These are phyloP conservation scores for Globisporangium recalcitrans DNA, from an alignment of 352 stramenopile genomes.

Conservation along the genomic window DNA sequence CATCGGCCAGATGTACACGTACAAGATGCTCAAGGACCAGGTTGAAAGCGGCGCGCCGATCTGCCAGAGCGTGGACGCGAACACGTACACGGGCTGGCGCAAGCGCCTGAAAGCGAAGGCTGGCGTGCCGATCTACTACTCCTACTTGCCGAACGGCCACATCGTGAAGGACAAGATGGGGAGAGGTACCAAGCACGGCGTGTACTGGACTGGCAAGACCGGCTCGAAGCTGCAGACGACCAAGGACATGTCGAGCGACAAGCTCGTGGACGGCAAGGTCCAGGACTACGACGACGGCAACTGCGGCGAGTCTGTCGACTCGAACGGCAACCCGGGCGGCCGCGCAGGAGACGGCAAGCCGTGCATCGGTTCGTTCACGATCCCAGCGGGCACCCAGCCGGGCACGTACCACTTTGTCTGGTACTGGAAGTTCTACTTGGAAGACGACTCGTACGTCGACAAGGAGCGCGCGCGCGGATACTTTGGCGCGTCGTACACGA, in stretches of 20 bases:
- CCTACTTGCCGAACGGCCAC: slow-evolving; percentile 37
- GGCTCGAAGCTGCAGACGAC: slow-evolving; percentile 34
- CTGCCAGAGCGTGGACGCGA: slow-evolving; percentile 39
- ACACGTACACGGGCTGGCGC: slow-evolving; percentile 57
- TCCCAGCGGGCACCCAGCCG: slow-evolving; percentile 33
- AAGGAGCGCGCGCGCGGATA: slow-evolving; percentile 44
- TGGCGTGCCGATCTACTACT: slow-evolving; percentile 31
- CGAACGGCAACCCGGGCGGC: slow-evolving; percentile 32
- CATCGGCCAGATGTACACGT: slow-evolving; percentile 51
- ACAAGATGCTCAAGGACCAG: slow-evolving; percentile 70
- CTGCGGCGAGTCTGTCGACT: slow-evolving; percentile 49
- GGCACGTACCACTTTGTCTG: slow-evolving; percentile 66
- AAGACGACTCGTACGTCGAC: slow-evolving; percentile 48
- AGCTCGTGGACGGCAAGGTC: slow-evolving; percentile 42
- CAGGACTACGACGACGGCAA: slow-evolving; percentile 55
- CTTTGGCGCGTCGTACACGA: slow-evolving; percentile 62
- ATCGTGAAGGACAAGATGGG: slow-evolving; percentile 68
- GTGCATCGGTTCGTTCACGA: slow-evolving; percentile 47
- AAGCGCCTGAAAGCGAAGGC: slow-evolving; percentile 38
- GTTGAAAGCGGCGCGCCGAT: slow-evolving; percentile 41
- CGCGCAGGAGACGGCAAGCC: slow-evolving; percentile 57
- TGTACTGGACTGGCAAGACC: slow-evolving; percentile 58
- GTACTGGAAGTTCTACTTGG: slow-evolving; percentile 69
- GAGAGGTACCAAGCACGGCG: slow-evolving; percentile 46
- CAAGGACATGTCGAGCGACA: slow-evolving; percentile 41